Conservation (phyloP, 768 basidiomycete species). For the Chalciporus pseudorubinellus region DNA sequence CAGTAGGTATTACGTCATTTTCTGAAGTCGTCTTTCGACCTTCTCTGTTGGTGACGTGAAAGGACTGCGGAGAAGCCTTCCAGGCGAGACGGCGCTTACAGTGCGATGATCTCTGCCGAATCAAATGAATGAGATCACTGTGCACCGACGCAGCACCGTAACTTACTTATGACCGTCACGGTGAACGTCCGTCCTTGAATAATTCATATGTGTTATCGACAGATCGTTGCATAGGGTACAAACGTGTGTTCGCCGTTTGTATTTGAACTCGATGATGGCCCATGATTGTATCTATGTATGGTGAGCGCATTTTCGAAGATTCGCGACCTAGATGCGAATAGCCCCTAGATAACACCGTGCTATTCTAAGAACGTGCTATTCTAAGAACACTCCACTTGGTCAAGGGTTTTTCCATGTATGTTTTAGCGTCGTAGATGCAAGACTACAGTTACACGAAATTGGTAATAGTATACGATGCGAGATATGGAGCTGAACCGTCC, state of each 20-base stretch:
- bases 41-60: background rate
- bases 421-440: no score
- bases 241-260: no score
- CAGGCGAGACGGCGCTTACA: background rate
- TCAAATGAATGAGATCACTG: background rate
- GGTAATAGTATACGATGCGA: constrained; percentile 2
- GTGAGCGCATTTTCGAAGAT: no score
- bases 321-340: no score
- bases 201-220: background rate
- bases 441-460: background rate
- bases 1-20: background rate
- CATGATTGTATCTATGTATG: background rate
- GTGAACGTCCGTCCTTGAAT: no score
- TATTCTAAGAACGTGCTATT: no score
- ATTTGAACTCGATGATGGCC: background rate
- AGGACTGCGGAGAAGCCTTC: constrained; percentile 9
- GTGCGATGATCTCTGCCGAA: background rate
- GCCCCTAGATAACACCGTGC: no score
- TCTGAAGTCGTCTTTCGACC: background rate
- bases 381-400: no score
- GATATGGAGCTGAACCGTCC: background rate
- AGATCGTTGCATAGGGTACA: background rate
- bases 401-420: no score
- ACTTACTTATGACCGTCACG: no score
- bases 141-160: no score